Evolutionary conservation across 2,329 filamentous ascomycete genomes (phyloP), one percentile per base, ranked within the genome.

Genomic region (Penicillium digitatum): DNA sequence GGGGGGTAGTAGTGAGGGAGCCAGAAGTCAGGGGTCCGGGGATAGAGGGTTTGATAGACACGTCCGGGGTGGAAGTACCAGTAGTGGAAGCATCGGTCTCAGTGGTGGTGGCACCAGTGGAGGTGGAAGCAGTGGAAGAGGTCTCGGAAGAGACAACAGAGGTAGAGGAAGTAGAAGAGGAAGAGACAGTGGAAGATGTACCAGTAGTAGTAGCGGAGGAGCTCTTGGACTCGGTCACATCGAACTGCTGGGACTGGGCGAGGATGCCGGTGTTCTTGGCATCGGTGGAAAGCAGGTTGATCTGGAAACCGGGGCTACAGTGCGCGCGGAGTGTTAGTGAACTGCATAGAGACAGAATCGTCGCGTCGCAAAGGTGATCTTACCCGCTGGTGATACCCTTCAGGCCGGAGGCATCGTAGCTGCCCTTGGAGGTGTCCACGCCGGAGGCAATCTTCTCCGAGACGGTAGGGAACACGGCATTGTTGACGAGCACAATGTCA

Each of bases 401-500:
- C 14, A 74, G 45, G 47, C 66, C 65, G 20, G 65, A 60, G 43
- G 73, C 65, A 32, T 64, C 69, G 65, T 74, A 74, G n/a, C 67
- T 69, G 16, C 66, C 68, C 20, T 71, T 63, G 16, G 68, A 69
- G 24, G 71, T 71, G 27, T 76, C 65, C 20, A 77, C 62, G 32
- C 70, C 66, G 18, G 66, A 62, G 27, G 71, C 69, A 27, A 77
- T 64, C 52, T 64, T 68, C 48, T 68, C 61, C 34, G 63, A 58
- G 3, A 74, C 62, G 5, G 57, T 54, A 16, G 74, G 72, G 47
- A 73, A 69, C 49, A 69, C 62, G 39, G 61, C 60, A 53, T 74
- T 69, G 60, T 77, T 74, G 62, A 74, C 71, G 24, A 78, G 66
- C 57, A 74, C 67, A 56, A 78, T 70, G 54, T 75, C 63, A 60